Conservation (phyloP, 225 moss, liverwort and hornwort species). For the Bryoerythrophyllum caledonicum region DNA sequence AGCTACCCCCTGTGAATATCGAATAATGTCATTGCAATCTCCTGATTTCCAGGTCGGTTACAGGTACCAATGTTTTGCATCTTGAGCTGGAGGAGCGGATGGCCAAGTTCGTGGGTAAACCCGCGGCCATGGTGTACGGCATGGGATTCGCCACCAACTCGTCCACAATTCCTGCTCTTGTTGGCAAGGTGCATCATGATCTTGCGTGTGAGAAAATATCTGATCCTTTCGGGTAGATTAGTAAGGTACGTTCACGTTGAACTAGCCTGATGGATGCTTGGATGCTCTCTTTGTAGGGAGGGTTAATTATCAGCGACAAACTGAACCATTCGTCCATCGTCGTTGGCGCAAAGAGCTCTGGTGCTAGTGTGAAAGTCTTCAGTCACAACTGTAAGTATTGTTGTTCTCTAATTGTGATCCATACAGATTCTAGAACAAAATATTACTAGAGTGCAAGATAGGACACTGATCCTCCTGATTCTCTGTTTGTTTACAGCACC, state of each 20-base stretch:
- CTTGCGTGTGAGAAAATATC: no score
- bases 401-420: not conserved
- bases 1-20: not conserved
- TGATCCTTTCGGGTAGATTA: not conserved
- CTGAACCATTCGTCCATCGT: slow-evolving; percentile 56
- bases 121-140: slow-evolving; percentile 77
- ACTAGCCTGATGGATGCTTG: not conserved
- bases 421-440: not conserved
- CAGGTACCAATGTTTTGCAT: slow-evolving; percentile 79
- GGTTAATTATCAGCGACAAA: slow-evolving; percentile 53
- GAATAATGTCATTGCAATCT: not conserved
- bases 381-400: slow-evolving; percentile 38
- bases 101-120: slow-evolving; percentile 79
- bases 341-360: slow-evolving; percentile 46
- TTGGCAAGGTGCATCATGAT: slow-evolving; percentile 60
- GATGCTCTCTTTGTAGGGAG: slow-evolving; percentile 32
- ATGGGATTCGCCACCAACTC: slow-evolving; percentile 97
- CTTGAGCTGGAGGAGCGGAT: slow-evolving; percentile 72
- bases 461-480: not conserved
- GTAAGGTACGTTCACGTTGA: not conserved
- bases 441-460: not conserved
- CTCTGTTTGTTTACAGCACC: slow-evolving; percentile 58
- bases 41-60: not conserved
- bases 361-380: slow-evolving; percentile 47
- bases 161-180: slow-evolving; percentile 75